A percentile compares a stretch with the other conserved stretches of the same genome.
These are phyloP conservation scores for Ophiostoma pallidulum DNA, from an alignment of 2,329 filamentous ascomycete genomes.

Conservation along the genomic window DNA sequence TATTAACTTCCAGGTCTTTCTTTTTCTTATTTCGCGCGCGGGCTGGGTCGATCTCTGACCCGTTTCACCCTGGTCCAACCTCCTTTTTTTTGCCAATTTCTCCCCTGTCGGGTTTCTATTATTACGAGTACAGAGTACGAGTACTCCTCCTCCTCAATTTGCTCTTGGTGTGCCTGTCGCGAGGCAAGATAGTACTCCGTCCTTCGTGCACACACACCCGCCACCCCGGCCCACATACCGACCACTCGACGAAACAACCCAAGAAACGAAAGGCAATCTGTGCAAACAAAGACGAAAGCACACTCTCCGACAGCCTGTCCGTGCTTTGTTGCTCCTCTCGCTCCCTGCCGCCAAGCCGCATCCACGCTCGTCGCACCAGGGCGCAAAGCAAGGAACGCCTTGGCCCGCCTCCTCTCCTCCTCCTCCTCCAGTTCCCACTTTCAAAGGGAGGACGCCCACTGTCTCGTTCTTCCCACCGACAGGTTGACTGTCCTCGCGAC, in stretches of 20 bases:
- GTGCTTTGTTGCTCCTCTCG: background rate
- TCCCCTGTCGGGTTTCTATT: conserved; percentile 12
- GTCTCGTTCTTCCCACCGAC: too few species aligned
- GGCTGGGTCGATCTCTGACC: conserved; percentile 8
- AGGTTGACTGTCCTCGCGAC: too few species aligned
- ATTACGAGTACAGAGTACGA: too few species aligned
- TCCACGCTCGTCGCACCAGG: conserved; percentile 1
- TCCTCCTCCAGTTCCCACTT: background rate
- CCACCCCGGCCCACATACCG: conserved; percentile 12
- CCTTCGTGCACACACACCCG: conserved; percentile 5
- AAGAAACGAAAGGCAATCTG: conserved; percentile 3
- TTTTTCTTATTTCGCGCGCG: conserved; percentile 2
- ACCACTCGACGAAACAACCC: conserved; percentile 5
- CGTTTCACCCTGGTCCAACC: conserved; percentile 14
- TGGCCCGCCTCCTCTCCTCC: background rate
- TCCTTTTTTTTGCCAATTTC: conserved; percentile 17
- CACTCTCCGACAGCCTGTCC: background rate
- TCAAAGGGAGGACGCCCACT: background rate
- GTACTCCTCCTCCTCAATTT: conserved; percentile 1
- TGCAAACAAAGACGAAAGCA: background rate
- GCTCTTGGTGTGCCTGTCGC: background rate
- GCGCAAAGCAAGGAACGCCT: conserved; percentile 6
- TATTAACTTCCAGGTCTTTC: too few species aligned
- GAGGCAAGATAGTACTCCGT: background rate
- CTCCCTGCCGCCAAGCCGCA: conserved; percentile 4